Percentiles rank a stretch among this genome's conserved stretches.
Evolutionary conservation across 225 moss, liverwort and hornwort genomes (phyloP).

Genomic region (Neckera pumila): DNA sequence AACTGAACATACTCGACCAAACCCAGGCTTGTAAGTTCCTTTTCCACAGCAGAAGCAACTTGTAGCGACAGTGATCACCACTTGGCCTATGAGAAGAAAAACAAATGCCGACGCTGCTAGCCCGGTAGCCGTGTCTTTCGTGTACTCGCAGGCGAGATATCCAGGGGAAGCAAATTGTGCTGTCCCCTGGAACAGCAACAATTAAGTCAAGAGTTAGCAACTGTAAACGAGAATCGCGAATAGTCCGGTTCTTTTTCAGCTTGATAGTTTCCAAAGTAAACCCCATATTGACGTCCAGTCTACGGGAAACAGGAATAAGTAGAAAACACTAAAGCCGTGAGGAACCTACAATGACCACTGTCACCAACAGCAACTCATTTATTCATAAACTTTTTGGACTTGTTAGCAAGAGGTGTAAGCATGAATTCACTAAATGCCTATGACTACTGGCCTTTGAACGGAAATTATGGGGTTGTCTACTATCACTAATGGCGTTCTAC

Average conservation of each 20-base stretch:
- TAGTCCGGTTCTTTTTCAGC: neutral
- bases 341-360: neutral
- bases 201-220: neutral
- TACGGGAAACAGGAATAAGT: neutral
- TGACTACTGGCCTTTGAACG: neutral
- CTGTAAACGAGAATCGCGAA: neutral
- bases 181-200: conserved; percentile 1
- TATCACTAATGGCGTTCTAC: no score
- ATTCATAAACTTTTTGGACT: neutral
- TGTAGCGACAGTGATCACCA: conserved; percentile 18
- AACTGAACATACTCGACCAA: conserved; percentile 23
- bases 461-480: neutral
- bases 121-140: conserved; percentile 59
- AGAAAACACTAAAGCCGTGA: neutral
- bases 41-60: conserved; percentile 37
- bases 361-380: neutral
- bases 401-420: neutral
- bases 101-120: conserved; percentile 59
- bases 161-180: neutral
- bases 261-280: neutral
- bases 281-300: neutral
- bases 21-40: conserved; percentile 12
- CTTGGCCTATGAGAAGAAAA: conserved; percentile 62
- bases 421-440: neutral
- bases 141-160: conserved; percentile 34